Conservation (phyloP, 805 yeast species). For the Candida bentonensis region DNA sequence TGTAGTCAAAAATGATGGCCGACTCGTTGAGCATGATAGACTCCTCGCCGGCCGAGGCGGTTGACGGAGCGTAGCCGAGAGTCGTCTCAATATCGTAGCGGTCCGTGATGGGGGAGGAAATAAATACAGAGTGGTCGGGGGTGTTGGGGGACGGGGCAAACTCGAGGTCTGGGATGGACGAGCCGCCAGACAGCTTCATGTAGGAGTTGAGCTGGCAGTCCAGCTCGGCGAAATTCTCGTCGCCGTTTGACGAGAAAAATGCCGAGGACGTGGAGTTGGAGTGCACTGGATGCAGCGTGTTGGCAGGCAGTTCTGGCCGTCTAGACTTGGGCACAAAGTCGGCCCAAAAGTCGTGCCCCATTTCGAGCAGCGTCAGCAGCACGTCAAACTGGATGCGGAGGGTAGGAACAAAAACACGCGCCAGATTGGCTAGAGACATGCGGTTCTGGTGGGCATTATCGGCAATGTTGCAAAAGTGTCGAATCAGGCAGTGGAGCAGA, state of each 20-base stretch:
- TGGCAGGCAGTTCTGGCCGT: background rate
- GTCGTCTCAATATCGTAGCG: background rate
- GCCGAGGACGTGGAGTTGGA: background rate
- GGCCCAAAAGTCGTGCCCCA: constrained; percentile 9
- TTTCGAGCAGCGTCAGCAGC: constrained; percentile 13
- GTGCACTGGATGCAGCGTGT: background rate
- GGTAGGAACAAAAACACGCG: constrained; percentile 20
- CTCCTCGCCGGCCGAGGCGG: background rate
- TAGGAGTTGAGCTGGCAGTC: constrained; percentile 1
- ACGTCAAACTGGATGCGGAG: constrained; percentile 14
- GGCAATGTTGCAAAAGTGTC: constrained; percentile 15
- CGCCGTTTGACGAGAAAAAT: background rate
- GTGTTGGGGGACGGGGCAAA: background rate
- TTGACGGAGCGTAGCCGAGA: background rate
- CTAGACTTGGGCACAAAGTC: constrained; percentile 4
- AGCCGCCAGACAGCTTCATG: background rate
- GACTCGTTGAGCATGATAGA: constrained; percentile 1
- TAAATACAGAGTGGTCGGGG: background rate
- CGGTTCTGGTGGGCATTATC: constrained; percentile 10
- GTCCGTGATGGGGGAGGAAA: background rate
- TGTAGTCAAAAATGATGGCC: background rate
- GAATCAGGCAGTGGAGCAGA: constrained; percentile 13
- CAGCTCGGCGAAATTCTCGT: background rate
- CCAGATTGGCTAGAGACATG: constrained; percentile 18
- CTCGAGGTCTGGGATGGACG: background rate